A percentile compares a stretch with the other conserved stretches of the same genome.
These are phyloP conservation scores for Alternaria metachromatica DNA, from an alignment of 2,329 filamentous ascomycete genomes.

Conservation along the genomic window DNA sequence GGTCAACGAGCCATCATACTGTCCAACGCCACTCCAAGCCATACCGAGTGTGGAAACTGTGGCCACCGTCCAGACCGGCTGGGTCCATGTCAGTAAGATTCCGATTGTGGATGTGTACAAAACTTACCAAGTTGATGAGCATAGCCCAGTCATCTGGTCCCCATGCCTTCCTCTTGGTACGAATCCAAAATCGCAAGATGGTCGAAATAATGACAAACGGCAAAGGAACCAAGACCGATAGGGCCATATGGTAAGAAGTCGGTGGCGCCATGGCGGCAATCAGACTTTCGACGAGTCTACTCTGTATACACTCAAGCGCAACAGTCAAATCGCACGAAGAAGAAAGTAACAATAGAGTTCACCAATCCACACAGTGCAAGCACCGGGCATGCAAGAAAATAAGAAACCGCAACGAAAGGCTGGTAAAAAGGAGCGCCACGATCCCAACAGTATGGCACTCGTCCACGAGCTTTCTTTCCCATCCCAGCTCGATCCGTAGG, in stretches of 20 bases:
- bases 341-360: neutral
- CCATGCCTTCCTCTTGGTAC: constrained; percentile 8
- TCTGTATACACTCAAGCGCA: neutral
- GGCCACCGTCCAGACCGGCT: constrained; percentile 9
- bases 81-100: neutral
- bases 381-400: neutral
- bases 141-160: constrained; percentile 13
- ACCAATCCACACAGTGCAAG: neutral
- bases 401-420: neutral
- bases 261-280: constrained; percentile 6
- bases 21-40: constrained; percentile 10
- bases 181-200: constrained; percentile 9
- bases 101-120: neutral
- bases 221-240: constrained; percentile 3
- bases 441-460: neutral
- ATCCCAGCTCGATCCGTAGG: neutral
- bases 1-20: constrained; percentile 2
- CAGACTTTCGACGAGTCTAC: neutral
- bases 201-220: constrained; percentile 8
- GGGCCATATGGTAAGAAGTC: constrained; percentile 8
- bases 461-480: neutral
- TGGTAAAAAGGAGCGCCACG: neutral
- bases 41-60: constrained; percentile 8
- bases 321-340: neutral
- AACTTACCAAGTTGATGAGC: constrained; percentile 10